These are phyloP conservation scores for Endogone sp. DNA, from an alignment of 192 early-diverging fungal species.

Conservation along the genomic window DNA sequence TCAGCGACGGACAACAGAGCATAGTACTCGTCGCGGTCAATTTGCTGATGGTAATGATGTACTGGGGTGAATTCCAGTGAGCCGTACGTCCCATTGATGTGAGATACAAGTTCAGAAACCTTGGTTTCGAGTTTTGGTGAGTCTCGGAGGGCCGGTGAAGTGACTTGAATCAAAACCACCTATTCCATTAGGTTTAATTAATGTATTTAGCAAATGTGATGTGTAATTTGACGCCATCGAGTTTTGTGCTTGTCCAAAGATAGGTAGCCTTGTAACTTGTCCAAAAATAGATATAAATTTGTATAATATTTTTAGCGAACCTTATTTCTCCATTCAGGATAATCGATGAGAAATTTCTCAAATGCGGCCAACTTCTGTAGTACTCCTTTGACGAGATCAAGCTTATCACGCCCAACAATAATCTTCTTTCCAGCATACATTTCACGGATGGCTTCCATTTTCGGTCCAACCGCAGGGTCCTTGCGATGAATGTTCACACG, in stretches of 20 bases:
- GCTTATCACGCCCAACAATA: conserved; percentile 94
- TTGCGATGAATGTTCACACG: conserved; percentile 62
- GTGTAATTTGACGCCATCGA: background rate
- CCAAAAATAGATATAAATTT: background rate
- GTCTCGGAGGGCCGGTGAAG: conserved; percentile 75
- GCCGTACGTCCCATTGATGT: conserved; percentile 94
- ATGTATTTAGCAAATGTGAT: background rate
- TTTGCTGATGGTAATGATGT: conserved; percentile 87
- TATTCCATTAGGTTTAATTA: conserved; percentile 2
- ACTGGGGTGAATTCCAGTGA: conserved; percentile 94
- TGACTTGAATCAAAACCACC: conserved; percentile 94
- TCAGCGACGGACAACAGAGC: conserved; percentile 92
- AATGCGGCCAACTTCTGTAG: conserved; percentile 94
- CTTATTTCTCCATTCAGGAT: conserved; percentile 90
- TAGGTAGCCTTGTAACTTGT: conserved; percentile 2
- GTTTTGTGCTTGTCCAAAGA: background rate
- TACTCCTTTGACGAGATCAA: conserved; percentile 93
- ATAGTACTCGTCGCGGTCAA: conserved; percentile 95
- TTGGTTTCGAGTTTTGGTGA: conserved; percentile 71
- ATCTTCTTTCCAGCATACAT: conserved; percentile 88
- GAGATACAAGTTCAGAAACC: conserved; percentile 85
- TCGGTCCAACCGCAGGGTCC: conserved; percentile 61
- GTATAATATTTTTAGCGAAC: too few relatives aligned
- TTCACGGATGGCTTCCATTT: conserved; percentile 76
- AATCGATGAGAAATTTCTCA: conserved; percentile 85